phyloP scores from a whole-genome alignment of 2,329 filamentous ascomycete species.

The Botryotinia globosa region DNA sequence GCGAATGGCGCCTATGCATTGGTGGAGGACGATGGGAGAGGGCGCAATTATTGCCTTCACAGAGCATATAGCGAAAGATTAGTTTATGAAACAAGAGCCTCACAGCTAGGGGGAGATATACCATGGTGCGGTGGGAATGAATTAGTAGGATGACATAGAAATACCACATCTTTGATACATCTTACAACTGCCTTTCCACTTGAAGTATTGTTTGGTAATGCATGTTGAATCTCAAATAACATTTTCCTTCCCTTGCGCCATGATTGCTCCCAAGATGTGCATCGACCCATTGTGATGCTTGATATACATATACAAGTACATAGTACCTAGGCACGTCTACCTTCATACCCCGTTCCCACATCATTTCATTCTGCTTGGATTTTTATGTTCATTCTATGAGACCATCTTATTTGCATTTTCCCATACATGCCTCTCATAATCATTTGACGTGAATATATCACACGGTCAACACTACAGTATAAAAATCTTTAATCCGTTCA shows the following conservation, averaged over 20 bases:
- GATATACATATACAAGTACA: slow-evolving; percentile 18
- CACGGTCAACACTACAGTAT: not conserved
- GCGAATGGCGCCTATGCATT: slow-evolving; percentile 25
- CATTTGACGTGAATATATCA: not conserved
- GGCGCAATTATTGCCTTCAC: slow-evolving; percentile 23
- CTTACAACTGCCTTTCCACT: not conserved
- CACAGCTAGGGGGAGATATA: slow-evolving; percentile 14
- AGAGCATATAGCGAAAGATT: slow-evolving; percentile 15
- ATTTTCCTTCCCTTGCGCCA: slow-evolving; percentile 15
- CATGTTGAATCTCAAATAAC: slow-evolving; percentile 4
- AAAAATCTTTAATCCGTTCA: slow-evolving; percentile 32
- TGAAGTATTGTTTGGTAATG: not conserved
- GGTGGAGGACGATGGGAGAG: slow-evolving; percentile 17
- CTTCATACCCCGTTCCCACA: not conserved
- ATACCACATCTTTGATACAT: slow-evolving; percentile 19
- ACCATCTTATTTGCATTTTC: not conserved
- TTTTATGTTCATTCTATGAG: not conserved
- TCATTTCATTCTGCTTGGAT: not conserved
- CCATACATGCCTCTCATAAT: not conserved
- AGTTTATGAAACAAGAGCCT: slow-evolving; percentile 16
- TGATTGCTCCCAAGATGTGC: slow-evolving; percentile 11
- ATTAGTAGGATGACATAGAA: slow-evolving; percentile 16
- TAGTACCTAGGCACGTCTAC: not conserved
- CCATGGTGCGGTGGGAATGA: slow-evolving; percentile 13
- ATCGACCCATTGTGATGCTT: slow-evolving; percentile 8